phyloP scores from a whole-genome alignment of 306 rosid genomes.

The Cucurbita moschata region DNA sequence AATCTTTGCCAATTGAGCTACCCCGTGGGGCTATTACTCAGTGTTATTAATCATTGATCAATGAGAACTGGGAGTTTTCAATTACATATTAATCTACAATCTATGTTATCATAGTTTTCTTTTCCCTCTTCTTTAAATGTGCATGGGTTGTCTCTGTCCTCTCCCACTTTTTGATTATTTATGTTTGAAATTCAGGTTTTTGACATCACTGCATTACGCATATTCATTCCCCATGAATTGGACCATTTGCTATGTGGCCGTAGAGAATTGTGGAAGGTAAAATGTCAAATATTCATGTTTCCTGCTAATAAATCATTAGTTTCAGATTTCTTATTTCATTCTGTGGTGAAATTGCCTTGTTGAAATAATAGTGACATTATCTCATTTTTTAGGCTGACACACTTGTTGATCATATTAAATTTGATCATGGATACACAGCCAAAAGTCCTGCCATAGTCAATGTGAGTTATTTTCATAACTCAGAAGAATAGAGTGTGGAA shows the following conservation, averaged over 20 bases:
- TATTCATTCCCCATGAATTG: constrained; percentile 76
- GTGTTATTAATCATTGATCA: background rate
- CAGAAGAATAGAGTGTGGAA: background rate
- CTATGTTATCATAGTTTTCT: background rate
- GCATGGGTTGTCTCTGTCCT: background rate
- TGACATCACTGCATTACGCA: constrained; percentile 69
- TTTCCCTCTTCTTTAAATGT: background rate
- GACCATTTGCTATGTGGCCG: constrained; percentile 95
- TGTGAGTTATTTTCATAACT: constrained; percentile 27
- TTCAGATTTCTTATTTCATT: background rate
- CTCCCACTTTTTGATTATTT: background rate
- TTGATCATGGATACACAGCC: constrained; percentile 94
- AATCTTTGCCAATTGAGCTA: background rate
- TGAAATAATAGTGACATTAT: background rate
- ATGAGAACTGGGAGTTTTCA: background rate
- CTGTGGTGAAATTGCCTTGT: background rate
- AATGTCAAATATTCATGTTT: background rate
- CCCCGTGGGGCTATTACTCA: background rate
- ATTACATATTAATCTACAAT: background rate
- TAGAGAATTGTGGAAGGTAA: constrained; percentile 94
- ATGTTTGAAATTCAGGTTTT: constrained; percentile 45
- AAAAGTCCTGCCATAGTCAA: constrained; percentile 91
- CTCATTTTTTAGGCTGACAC: constrained; percentile 56
- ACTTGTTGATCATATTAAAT: constrained; percentile 83
- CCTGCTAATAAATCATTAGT: background rate